Evolutionary conservation across 2,329 filamentous ascomycete genomes (phyloP).

Genomic region (Fusarium austroafricanum): DNA sequence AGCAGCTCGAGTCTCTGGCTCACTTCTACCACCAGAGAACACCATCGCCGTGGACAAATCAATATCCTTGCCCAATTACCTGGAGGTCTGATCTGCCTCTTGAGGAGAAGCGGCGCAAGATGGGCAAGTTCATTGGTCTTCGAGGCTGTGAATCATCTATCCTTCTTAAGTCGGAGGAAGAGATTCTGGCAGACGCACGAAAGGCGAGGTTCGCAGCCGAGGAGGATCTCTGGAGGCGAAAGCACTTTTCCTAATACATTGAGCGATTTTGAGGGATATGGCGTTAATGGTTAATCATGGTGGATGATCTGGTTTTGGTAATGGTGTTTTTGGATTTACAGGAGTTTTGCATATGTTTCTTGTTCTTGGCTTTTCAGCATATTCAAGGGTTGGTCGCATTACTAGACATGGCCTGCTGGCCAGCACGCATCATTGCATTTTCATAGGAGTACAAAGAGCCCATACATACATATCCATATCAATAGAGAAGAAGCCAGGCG

Average conservation of each 20-base stretch:
- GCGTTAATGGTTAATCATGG: constrained; percentile 9
- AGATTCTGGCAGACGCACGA: constrained; percentile 59
- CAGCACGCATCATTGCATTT: constrained; percentile 44
- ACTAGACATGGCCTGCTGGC: constrained; percentile 31
- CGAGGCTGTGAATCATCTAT: constrained; percentile 63
- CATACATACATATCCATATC: constrained; percentile 20
- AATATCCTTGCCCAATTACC: constrained; percentile 76
- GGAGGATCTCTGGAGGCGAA: constrained; percentile 61
- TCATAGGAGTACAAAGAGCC: constrained; percentile 33
- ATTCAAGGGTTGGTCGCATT: constrained; percentile 32
- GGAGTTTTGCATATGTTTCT: constrained; percentile 17
- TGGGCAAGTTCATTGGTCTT: constrained; percentile 80
- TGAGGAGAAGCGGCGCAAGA: constrained; percentile 77
- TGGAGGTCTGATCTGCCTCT: constrained; percentile 67
- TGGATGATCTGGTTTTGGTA: constrained; percentile 14
- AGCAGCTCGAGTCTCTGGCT: constrained; percentile 76
- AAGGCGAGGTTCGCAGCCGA: constrained; percentile 54
- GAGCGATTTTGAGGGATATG: background rate
- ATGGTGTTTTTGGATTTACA: constrained; percentile 2
- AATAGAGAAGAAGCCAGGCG: constrained; percentile 42
- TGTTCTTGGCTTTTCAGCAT: constrained; percentile 19
- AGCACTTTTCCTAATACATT: constrained; percentile 51
- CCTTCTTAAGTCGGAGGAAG: constrained; percentile 58
- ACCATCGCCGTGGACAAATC: constrained; percentile 63
- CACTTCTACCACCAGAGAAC: constrained; percentile 79